These are phyloP conservation scores for Neobulgaria alba DNA, from an alignment of 2,329 filamentous ascomycete species.

Conservation along the genomic window DNA sequence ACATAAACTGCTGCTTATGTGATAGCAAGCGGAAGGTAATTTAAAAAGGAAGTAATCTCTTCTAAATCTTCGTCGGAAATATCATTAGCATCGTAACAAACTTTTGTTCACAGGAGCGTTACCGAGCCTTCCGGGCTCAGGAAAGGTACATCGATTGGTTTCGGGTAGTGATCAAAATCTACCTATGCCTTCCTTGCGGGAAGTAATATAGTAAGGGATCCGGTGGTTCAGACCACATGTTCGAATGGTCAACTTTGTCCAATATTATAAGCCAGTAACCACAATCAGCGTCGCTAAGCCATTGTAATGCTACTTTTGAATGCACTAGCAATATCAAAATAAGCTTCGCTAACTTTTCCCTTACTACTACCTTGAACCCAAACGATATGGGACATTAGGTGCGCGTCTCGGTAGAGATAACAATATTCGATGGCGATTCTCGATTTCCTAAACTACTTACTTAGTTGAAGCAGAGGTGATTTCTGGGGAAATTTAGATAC, in stretches of 20 bases:
- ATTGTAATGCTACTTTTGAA: slow-evolving; percentile 1
- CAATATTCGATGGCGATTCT: slow-evolving; percentile 18
- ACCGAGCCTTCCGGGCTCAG: slow-evolving; percentile 2
- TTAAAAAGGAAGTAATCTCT: not conserved
- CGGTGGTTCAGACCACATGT: not conserved
- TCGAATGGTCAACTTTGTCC: slow-evolving; percentile 1
- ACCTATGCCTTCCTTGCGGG: not conserved
- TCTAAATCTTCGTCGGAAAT: too few species aligned
- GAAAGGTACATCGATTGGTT: not conserved
- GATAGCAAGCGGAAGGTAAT: not conserved
- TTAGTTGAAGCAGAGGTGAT: not conserved
- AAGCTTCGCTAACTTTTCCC: slow-evolving; percentile 10
- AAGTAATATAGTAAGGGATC: slow-evolving; percentile 20
- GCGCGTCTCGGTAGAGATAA: slow-evolving; percentile 6
- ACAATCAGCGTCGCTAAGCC: not conserved
- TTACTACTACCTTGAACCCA: slow-evolving; percentile 16
- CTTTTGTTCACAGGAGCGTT: not conserved
- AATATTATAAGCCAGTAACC: slow-evolving; percentile 1
- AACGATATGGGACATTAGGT: slow-evolving; percentile 9
- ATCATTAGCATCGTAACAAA: not conserved
- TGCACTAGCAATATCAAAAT: slow-evolving; percentile 12
- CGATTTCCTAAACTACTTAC: slow-evolving; percentile 1
- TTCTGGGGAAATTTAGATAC: slow-evolving; percentile 4
- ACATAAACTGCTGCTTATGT: slow-evolving; percentile 1
- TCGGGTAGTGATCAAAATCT: slow-evolving; percentile 1